phyloP scores from a whole-genome alignment of 169 alveolate species.

The Plasmodium fragile region DNA sequence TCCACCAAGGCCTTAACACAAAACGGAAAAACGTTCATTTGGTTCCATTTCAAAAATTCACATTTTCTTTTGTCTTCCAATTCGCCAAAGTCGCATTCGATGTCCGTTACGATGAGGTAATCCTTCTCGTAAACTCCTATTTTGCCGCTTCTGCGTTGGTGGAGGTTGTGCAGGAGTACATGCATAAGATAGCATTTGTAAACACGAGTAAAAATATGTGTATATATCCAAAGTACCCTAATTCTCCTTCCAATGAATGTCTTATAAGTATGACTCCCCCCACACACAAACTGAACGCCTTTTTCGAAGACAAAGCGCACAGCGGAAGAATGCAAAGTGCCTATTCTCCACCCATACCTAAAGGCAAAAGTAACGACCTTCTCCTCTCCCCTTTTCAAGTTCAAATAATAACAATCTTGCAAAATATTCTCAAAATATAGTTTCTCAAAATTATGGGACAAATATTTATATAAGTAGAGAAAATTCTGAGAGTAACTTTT shows the following conservation, averaged over 20 bases:
- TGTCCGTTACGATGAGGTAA: conserved; percentile 55
- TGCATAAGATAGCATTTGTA: not conserved
- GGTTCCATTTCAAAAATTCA: conserved; percentile 7
- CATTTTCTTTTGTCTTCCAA: conserved; percentile 16
- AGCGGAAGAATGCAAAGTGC: not conserved
- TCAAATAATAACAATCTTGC: conserved; percentile 52
- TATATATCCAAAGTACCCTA: not conserved
- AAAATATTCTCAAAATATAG: conserved; percentile 63
- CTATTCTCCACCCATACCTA: conserved; percentile 23
- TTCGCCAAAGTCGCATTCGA: conserved; percentile 41
- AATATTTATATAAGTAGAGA: conserved; percentile 41
- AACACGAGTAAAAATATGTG: not conserved
- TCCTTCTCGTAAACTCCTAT: conserved; percentile 56
- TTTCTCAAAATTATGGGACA: conserved; percentile 24
- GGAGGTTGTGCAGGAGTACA: not conserved
- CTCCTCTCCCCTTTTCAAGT: conserved; percentile 47
- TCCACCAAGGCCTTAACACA: conserved; percentile 54
- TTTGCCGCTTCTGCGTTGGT: conserved; percentile 36
- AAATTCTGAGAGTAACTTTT: conserved; percentile 60
- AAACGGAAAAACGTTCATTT: conserved; percentile 53
- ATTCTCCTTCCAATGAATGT: not conserved
- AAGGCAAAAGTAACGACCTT: conserved; percentile 29
- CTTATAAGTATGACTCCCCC: not conserved
- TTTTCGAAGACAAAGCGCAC: not conserved
- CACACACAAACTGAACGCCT: not conserved